Base-by-base conservation (phyloP, 2,329 filamentous ascomycete genomes). In the Neophaeococcomyces mojaviensis region DNA sequence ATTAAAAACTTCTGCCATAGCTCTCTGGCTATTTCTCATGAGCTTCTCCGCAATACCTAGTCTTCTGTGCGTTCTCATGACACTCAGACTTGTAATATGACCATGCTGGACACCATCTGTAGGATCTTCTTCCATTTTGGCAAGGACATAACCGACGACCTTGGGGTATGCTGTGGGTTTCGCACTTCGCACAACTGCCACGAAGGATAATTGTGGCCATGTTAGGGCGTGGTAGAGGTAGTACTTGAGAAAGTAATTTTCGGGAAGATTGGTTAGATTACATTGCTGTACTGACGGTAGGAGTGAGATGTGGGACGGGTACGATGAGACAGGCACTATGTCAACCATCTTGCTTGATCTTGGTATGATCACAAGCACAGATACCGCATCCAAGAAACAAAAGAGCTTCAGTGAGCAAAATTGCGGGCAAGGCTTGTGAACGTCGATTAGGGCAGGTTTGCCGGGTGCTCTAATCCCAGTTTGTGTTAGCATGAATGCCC, bases 221-320 rank as follows among this genome's bases (percentile, higher is more conserved):
- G 88, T 94, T 56, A 97, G 81, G 13, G 90, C 89, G 70, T 98
- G 92, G 78, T 98, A 98, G 62, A 98, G 82, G 74, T 98, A 98
- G 77, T 98, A 98, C 78, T 98, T 98, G 70, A 95, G 86, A 68
- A 97, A 97, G 79, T 98, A 98, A 76, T 98, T 98, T 70, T 98
- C 92, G 55, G 92, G 92, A 44, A 98, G 78, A 73, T 98, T 98
- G 66, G 94, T 94, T 65, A 98, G 89, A 74, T 98, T 97, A 64
- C 90, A 90, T 68, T 94, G 88, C 72, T 98, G 92, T 64, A 98
- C 84, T 54, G 87, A 75, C 56, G 80, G 83, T 57, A 98, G 81
- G 54, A 92, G 74, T 55, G 90, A 84, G 69, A 98, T 94, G 71
- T 97, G 67, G 51, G 69, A 68, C 46, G 63, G 65, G 59, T 66